Base-by-base conservation (phyloP, 371 early-diverging fungal genomes). In the Scutellospora calospora region DNA sequence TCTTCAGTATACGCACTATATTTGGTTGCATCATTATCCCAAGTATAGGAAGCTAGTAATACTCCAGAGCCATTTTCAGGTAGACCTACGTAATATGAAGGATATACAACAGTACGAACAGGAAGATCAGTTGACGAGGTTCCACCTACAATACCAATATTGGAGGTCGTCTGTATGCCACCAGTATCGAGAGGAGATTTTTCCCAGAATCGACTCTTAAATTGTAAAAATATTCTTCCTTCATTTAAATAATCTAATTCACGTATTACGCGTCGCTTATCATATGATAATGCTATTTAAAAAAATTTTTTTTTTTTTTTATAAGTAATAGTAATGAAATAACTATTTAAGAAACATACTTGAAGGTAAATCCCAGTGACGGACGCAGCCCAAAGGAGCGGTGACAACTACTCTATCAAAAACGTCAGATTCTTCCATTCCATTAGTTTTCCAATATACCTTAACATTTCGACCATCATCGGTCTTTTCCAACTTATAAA, bases 201-300 rank as follows among this genome's bases (percentile, higher is more conserved):
- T 71, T 71, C 71, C 71, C 71, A 71, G 29, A 71, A 71, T 5
- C 71, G 71, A 25, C 12, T 25, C 3, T 29, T 71, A n/a, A 71
- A 71, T 18, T 25, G 14, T 16, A 71, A 25, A 71, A 71, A 71
- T n/a, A 71, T 71, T 29, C 51, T 71, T 27, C 3, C 71, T 4
- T 49, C 18, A 3, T 45, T 22, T 14, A 25, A 0, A 71, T 71
- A 71, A 71, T 51, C n/a, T 14, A 71, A 51, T 49, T 45, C 51
- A 14, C 71, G 71, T 14, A 71, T 51, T 49, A 29, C 71, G 27
- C 71, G 71, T 49, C 52, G 25, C 45, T 71, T 71, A 3, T 18
- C 3, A 49, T 71, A 71, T 11, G 68, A 66, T n/a, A 38, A n/a
- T n/a, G 18, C 68, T 66, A n/a, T 18, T 35, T 35, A 35, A 35